These are phyloP conservation scores for Plectranthus barbatus DNA, from an alignment of 257 asterid genomes.

Conservation along the genomic window DNA sequence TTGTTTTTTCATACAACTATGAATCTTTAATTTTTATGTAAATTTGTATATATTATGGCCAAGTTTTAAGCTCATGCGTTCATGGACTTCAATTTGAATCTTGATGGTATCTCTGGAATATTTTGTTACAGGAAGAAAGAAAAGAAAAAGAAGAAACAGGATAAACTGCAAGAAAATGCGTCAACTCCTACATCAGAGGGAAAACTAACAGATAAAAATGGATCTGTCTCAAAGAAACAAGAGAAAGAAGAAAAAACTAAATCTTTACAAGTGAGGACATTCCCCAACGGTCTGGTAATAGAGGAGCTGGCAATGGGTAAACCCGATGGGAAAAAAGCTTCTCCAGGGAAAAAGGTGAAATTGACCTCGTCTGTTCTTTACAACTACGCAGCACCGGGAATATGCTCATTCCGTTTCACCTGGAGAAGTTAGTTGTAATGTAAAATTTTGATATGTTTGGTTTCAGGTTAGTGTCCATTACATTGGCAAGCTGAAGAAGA, in stretches of 20 bases:
- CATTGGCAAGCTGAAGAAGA: constrained; percentile 78
- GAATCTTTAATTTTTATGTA: background rate
- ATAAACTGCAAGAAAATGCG: constrained; percentile 36
- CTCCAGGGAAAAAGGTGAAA: constrained; percentile 73
- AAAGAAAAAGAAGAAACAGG: constrained; percentile 58
- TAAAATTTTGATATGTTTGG: background rate
- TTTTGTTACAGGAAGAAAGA: constrained; percentile 35
- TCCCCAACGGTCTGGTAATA: constrained; percentile 71
- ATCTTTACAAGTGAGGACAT: constrained; percentile 58
- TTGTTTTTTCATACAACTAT: background rate
- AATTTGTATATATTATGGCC: background rate
- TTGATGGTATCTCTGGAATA: constrained; percentile 10
- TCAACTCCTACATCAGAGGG: constrained; percentile 26
- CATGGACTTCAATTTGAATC: background rate
- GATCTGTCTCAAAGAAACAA: constrained; percentile 25
- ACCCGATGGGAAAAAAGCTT: constrained; percentile 83
- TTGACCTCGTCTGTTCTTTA: background rate
- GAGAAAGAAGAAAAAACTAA: constrained; percentile 42
- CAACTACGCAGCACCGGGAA: background rate
- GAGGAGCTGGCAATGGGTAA: constrained; percentile 89
- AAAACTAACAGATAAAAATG: constrained; percentile 20
- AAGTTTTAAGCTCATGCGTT: background rate
- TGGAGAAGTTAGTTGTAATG: background rate
- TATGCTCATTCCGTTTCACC: background rate
- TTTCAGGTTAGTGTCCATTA: constrained; percentile 66